A percentile compares a stretch with the other conserved stretches of the same genome.
These are phyloP conservation scores for Hyparrhenia diplandra DNA, from an alignment of 176 grass and related monocot species.

Conservation along the genomic window DNA sequence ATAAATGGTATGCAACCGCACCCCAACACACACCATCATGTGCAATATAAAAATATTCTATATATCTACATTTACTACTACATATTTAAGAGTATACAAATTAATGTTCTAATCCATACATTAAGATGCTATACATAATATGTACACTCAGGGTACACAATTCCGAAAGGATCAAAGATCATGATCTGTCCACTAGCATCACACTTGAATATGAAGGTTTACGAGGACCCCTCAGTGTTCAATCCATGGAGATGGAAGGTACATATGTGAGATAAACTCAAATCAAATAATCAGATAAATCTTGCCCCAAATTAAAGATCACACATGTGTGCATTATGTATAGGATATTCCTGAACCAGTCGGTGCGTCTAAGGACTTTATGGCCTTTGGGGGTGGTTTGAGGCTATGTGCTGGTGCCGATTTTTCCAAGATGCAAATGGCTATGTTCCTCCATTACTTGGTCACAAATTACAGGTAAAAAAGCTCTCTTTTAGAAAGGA, in stretches of 20 bases:
- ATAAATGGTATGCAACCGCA: slow-evolving; percentile 26
- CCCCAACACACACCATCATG: background rate
- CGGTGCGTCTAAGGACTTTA: slow-evolving; percentile 56
- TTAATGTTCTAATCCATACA: background rate
- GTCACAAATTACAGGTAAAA: slow-evolving; percentile 53
- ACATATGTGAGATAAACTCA: background rate
- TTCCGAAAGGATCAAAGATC: slow-evolving; percentile 50
- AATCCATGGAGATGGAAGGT: slow-evolving; percentile 79
- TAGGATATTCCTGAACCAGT: slow-evolving; percentile 39
- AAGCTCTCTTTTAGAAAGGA: background rate
- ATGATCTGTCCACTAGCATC: slow-evolving; percentile 39
- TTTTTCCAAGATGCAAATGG: slow-evolving; percentile 54
- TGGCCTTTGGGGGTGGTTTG: slow-evolving; percentile 58
- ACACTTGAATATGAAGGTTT: slow-evolving; percentile 39
- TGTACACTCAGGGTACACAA: slow-evolving; percentile 35
- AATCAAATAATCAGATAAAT: background rate
- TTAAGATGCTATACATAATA: background rate
- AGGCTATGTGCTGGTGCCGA: slow-evolving; percentile 53
- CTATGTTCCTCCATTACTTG: slow-evolving; percentile 59
- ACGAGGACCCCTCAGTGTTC: slow-evolving; percentile 44
- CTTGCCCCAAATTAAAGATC: background rate
- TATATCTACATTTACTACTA: background rate
- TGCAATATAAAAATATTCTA: background rate
- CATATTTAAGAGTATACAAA: background rate
- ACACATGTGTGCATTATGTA: background rate